These are phyloP conservation scores for Solidago caesia DNA, from an alignment of 129 eudicot species.

Conservation along the genomic window DNA sequence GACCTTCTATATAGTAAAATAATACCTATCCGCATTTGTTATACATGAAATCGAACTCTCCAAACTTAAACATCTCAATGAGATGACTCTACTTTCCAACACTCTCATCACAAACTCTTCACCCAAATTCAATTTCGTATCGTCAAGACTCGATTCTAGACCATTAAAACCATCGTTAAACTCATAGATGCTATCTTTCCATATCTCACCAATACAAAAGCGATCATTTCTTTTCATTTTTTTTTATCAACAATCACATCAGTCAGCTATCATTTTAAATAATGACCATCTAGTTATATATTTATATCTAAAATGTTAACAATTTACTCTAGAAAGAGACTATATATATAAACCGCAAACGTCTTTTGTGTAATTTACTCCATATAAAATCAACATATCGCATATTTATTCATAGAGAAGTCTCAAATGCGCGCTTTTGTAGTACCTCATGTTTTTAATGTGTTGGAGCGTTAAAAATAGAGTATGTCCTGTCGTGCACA, in stretches of 20 bases:
- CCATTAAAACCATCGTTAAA: conserved; percentile 17
- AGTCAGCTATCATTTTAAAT: neutral
- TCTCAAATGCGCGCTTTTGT: too few species aligned
- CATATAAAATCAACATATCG: too few species aligned
- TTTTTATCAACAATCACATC: conserved; percentile 22
- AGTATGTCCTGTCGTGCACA: too few species aligned
- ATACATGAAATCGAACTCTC: conserved; percentile 46
- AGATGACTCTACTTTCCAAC: conserved; percentile 43
- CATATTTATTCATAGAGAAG: too few species aligned
- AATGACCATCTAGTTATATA: too few species aligned
- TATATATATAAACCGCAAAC: too few species aligned
- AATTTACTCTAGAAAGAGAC: too few species aligned
- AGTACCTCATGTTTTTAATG: too few species aligned
- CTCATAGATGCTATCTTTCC: conserved; percentile 30
- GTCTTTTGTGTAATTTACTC: too few species aligned
- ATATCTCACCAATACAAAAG: conserved; percentile 23
- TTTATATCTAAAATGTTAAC: too few species aligned
- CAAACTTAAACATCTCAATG: conserved; percentile 74
- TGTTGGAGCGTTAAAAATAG: too few species aligned
- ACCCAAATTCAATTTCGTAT: conserved; percentile 42
- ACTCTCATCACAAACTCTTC: conserved; percentile 67
- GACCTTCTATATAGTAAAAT: conserved; percentile 63
- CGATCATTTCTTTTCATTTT: neutral
- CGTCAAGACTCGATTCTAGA: conserved; percentile 49
- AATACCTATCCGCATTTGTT: conserved; percentile 60